Evolutionary conservation across 352 stramenopile species (phyloP), one percentile per base, ranked within the genome.

Genomic region (Thalassiosira exigua): DNA sequence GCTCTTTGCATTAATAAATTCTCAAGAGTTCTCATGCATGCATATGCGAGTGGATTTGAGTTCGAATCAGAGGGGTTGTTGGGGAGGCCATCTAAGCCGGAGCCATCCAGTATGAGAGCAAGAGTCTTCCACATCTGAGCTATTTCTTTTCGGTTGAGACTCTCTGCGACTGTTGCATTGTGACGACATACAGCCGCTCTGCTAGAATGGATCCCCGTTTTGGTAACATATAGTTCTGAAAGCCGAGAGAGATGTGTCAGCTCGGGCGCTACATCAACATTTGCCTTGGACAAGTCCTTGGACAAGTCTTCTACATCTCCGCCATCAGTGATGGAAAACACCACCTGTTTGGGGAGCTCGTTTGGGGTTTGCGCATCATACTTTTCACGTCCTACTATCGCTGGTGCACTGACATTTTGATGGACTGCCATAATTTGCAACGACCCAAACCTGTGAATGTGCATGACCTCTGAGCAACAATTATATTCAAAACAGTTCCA

Each of bases 161-260:
- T 59, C 51, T 88, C 66, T 1, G 89, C 86, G 41, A 94, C 75
- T 60, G 29, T 60, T 56, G 64, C 71, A 84, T 94, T 94, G 51
- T 92, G 71, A 9, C 82, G 62, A 74, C 89, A 94, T 27, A 92
- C 41, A 53, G 88, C 82, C 19, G 78, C 80, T 51, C 87, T 87
- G 29, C 77, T 87, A 42, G 70, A 86, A 1, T 73, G 11, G 9
- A 46, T 48, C 61, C 80, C 77, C 4, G 74, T 81, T 62, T 85
- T 79, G n/a, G 82, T 75, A 32, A 80, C 69, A 56, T 94, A 94
- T 1, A 77, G 68, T 62, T 89, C 75, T 7, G 89, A 85, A 81
- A 94, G 91, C 14, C 86, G 77, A 29, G 85, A 91, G 14, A 94
- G 58, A 56, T 94, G 89, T 30, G 89, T 83, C 14, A 94, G 60